phyloP scores from a whole-genome alignment of 345 rosid genomes.

The Ailanthus altissimus region DNA sequence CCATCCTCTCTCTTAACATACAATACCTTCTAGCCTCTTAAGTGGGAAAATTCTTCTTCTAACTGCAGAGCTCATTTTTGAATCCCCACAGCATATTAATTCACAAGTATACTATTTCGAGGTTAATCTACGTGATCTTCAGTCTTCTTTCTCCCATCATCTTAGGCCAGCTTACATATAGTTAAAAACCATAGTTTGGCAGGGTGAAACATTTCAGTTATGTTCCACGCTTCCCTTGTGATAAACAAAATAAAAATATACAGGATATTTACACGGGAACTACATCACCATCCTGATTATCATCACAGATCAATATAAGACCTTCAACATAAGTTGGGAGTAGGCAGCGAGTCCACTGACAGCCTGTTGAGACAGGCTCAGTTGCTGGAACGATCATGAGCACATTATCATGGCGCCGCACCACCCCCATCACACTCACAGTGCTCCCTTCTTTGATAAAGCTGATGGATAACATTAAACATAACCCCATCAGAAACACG shows the following conservation, averaged over 20 bases:
- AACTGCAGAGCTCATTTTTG: not conserved
- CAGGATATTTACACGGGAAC: conserved; percentile 62
- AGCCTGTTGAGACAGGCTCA: conserved; percentile 70
- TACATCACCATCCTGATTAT: conserved; percentile 65
- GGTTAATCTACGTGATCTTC: not conserved
- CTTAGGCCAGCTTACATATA: conserved; percentile 19
- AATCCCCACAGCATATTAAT: conserved; percentile 3
- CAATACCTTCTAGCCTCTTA: conserved; percentile 24
- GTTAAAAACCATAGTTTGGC: conserved; percentile 6
- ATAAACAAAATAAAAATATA: conserved; percentile 21
- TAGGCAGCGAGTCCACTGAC: conserved; percentile 75
- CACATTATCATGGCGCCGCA: conserved; percentile 77
- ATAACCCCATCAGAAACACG: conserved; percentile 17
- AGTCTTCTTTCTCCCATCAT: conserved; percentile 12
- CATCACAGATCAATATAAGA: conserved; percentile 72
- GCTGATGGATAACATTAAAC: conserved; percentile 37
- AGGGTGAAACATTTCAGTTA: not conserved
- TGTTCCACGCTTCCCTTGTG: conserved; percentile 8
- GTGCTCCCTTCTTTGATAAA: conserved; percentile 94
- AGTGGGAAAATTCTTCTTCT: not conserved
- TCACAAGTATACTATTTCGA: conserved; percentile 1
- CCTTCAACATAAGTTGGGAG: conserved; percentile 79
- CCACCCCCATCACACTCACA: conserved; percentile 92
- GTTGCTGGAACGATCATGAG: conserved; percentile 81
- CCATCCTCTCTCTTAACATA: conserved; percentile 10